Evolutionary conservation across 164 flowering plant species (phyloP), one percentile per base, ranked within the genome.

Genomic region (Umbilicus rupestris): DNA sequence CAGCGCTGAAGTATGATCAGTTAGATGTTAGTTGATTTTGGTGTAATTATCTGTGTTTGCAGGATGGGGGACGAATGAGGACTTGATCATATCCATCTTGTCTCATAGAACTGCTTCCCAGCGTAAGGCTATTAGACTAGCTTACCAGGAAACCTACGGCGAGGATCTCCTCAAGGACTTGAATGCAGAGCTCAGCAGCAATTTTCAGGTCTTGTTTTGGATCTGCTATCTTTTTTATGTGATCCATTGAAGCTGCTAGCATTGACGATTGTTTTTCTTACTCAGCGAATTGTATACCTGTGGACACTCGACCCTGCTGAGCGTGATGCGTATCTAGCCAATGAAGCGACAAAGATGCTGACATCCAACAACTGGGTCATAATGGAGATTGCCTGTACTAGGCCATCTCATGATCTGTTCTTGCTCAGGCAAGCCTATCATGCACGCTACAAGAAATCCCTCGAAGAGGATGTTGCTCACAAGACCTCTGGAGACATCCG

Each of bases 401-500:
- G 94, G 71, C 70, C 89, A 29, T 77, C 90, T 1, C 77, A 75
- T 45, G 81, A 85, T n/a, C 76, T 90, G 9, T 68, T 85, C 63
- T 22, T 66, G 68, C 85, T 66, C 5, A 88, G 74, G 73, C 82
- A 87, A 70, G 89, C 86, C 14, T 90, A 88, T 66, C 94, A 85
- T 70, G 80, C 79, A 76, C 86, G 83, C 45, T 83, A 65, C 62
- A 84, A 90, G 82, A 82, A 63, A 71, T 85, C 97, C 19, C 81
- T 88, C 19, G 97, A 90, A 73, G 97, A 90, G 78, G 97, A 90
- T 77, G 90, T 88, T 71, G 94, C 92, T 45, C 50, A 74, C 67
- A 83, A 84, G 80, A 84, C 85, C 0, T 67, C 69, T 42, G 90
- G 88, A 26, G 89, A 85, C 62, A 77, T 80, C 68, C 84, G 94